phyloP scores from a whole-genome alignment of 2,329 filamentous ascomycete species.

The Trichoderma lentiforme region DNA sequence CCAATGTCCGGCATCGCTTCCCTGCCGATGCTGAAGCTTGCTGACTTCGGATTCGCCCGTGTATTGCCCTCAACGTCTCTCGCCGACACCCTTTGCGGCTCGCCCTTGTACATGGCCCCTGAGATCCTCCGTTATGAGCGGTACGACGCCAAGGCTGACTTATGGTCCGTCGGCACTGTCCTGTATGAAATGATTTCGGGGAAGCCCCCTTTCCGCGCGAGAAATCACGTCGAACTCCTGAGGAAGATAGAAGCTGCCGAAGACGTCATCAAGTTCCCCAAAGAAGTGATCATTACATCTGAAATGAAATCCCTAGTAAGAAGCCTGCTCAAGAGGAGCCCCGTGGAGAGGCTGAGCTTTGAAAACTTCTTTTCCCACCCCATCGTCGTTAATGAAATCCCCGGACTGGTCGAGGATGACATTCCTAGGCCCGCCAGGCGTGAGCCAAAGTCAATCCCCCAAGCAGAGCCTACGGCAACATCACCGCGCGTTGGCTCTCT shows the following conservation, averaged over 20 bases:
- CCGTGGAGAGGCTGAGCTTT: conserved; percentile 81
- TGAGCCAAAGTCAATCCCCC: conserved; percentile 36
- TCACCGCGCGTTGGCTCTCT: conserved; percentile 26
- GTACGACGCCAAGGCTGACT: conserved; percentile 93
- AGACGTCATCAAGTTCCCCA: conserved; percentile 79
- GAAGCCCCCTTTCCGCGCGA: conserved; percentile 83
- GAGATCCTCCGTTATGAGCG: conserved; percentile 97
- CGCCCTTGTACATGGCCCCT: conserved; percentile 96
- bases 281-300: conserved; percentile 65
- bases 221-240: conserved; percentile 90
- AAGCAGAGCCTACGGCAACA: conserved; percentile 28
- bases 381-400: conserved; percentile 72
- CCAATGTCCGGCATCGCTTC: conserved; percentile 78
- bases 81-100: conserved; percentile 94
- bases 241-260: conserved; percentile 87
- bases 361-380: conserved; percentile 77
- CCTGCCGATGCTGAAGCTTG: conserved; percentile 93
- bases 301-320: conserved; percentile 81
- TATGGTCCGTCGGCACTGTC: conserved; percentile 97
- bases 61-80: conserved; percentile 86
- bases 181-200: conserved; percentile 93
- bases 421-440: conserved; percentile 42
- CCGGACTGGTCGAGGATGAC: conserved; percentile 77
- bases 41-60: conserved; percentile 97
- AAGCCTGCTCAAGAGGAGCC: conserved; percentile 76